phyloP scores from a whole-genome alignment of 805 yeast species.

The Lachancea nothofagi region DNA sequence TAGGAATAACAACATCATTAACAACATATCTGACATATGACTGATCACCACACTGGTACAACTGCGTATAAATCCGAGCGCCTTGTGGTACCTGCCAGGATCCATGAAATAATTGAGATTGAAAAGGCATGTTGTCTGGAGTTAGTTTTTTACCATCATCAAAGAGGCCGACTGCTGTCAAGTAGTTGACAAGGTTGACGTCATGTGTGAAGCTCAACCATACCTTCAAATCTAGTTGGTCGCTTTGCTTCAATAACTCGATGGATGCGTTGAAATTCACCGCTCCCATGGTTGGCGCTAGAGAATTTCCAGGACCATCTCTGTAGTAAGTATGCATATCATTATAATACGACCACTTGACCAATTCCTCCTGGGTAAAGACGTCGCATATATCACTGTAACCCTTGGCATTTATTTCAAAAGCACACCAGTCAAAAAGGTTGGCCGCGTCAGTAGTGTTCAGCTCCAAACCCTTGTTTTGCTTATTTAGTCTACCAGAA shows the following conservation, averaged over 20 bases:
- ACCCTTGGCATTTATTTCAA: constrained; percentile 67
- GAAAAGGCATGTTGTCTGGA: constrained; percentile 40
- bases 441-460: constrained; percentile 46
- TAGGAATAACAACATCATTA: constrained; percentile 52
- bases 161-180: constrained; percentile 58
- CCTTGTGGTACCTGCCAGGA: constrained; percentile 55
- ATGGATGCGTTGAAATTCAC: constrained; percentile 50
- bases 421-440: constrained; percentile 64
- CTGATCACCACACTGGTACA: constrained; percentile 38
- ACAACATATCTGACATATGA: constrained; percentile 45
- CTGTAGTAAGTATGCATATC: constrained; percentile 58
- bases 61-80: constrained; percentile 46
- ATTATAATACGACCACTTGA: constrained; percentile 52
- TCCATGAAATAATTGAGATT: constrained; percentile 41
- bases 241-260: constrained; percentile 43
- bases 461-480: constrained; percentile 51
- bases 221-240: constrained; percentile 47
- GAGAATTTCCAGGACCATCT: constrained; percentile 57
- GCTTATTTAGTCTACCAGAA: constrained; percentile 47
- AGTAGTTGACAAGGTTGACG: constrained; percentile 53
- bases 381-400: constrained; percentile 60
- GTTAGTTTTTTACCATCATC: constrained; percentile 37
- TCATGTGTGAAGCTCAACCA: constrained; percentile 76
- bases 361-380: constrained; percentile 63
- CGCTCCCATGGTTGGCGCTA: constrained; percentile 55